These are phyloP conservation scores for Lentinula sp. DNA, from an alignment of 768 basidiomycete species.

Conservation along the genomic window DNA sequence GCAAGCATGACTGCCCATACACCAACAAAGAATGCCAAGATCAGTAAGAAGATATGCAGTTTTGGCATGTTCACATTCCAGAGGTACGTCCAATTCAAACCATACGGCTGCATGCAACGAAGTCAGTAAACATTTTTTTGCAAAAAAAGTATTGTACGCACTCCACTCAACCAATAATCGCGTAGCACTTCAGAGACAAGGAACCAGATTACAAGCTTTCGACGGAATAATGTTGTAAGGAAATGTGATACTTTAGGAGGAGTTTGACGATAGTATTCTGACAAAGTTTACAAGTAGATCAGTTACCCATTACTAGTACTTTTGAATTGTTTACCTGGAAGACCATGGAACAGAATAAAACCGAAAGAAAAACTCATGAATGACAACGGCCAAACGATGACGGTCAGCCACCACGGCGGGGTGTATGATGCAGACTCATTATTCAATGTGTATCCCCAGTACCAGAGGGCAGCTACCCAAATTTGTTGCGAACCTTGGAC, in stretches of 20 bases:
- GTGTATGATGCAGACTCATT: conserved; percentile 40
- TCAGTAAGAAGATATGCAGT: conserved; percentile 79
- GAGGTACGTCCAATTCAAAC: conserved; percentile 92
- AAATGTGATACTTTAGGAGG: conserved; percentile 97
- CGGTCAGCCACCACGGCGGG: conserved; percentile 68
- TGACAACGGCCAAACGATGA: conserved; percentile 49
- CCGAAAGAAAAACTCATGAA: conserved; percentile 49
- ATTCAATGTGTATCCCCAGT: conserved; percentile 85
- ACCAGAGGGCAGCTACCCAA: conserved; percentile 88
- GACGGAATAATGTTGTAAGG: conserved; percentile 79
- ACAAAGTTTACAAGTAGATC: background rate
- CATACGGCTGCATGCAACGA: conserved; percentile 57
- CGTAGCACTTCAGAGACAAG: conserved; percentile 85
- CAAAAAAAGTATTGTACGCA: conserved; percentile 30
- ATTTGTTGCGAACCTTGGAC: conserved; percentile 95
- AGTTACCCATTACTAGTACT: background rate
- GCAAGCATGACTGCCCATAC: conserved; percentile 76
- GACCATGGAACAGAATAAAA: conserved; percentile 66
- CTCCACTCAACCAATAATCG: conserved; percentile 89
- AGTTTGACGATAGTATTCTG: conserved; percentile 89
- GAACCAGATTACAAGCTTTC: conserved; percentile 95
- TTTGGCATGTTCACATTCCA: conserved; percentile 82
- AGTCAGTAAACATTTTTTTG: conserved; percentile 12
- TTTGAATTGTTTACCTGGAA: conserved; percentile 36
- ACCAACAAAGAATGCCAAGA: conserved; percentile 79